A percentile compares a stretch with the other conserved stretches of the same genome.
Conservation (phyloP, 1,139 yeast genomes). For the Candida sp. region DNA sequence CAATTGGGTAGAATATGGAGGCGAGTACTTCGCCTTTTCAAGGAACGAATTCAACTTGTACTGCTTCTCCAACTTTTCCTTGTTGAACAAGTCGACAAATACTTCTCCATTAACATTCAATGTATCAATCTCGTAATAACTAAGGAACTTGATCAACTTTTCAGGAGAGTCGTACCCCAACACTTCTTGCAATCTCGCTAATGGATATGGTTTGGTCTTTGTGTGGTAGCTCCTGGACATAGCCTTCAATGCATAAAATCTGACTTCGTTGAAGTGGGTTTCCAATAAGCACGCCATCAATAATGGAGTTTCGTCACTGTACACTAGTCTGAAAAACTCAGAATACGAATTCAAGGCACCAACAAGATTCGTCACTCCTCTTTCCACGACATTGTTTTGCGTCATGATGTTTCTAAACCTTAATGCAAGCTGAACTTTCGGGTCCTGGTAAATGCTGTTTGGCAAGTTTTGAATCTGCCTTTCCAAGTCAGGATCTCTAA, state of each 20-base stretch:
- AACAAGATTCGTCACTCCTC: constrained; percentile 59
- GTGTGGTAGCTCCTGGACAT: constrained; percentile 73
- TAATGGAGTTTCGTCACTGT: constrained; percentile 60
- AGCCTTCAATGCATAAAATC: constrained; percentile 76
- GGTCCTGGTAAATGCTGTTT: constrained; percentile 51
- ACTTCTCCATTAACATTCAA: constrained; percentile 33
- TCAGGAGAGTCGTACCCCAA: constrained; percentile 70
- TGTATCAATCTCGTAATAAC: constrained; percentile 65
- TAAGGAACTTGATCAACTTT: constrained; percentile 60
- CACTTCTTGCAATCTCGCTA: constrained; percentile 46
- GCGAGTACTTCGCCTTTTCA: constrained; percentile 57
- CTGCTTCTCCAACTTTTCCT: constrained; percentile 43
- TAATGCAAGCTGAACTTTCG: constrained; percentile 72
- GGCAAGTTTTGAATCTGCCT: constrained; percentile 79
- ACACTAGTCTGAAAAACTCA: constrained; percentile 64
- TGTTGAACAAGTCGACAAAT: constrained; percentile 61
- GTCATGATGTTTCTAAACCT: constrained; percentile 67
- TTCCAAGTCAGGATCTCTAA: constrained; percentile 86
- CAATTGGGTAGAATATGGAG: constrained; percentile 58
- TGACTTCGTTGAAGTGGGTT: constrained; percentile 76
- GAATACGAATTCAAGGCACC: constrained; percentile 68
- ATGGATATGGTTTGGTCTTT: constrained; percentile 67
- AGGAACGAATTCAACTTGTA: constrained; percentile 47
- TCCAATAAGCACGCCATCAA: constrained; percentile 79
- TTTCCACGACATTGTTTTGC: constrained; percentile 64